Evolutionary conservation across 139 green algal genomes (phyloP).

Genomic region (Asterochloris erici): DNA sequence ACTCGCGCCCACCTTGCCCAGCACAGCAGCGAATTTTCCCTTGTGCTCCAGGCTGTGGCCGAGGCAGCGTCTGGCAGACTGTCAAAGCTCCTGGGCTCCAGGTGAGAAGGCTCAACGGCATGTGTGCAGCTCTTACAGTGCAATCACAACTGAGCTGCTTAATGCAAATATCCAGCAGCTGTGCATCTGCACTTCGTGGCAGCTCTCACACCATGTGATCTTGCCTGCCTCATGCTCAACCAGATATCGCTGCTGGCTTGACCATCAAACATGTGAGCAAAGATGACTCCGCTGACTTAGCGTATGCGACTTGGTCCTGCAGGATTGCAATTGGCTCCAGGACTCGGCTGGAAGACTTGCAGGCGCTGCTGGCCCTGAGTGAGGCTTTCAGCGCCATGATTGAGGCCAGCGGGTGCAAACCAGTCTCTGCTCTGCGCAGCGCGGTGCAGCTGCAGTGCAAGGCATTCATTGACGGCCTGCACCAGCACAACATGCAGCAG

Average conservation of each 20-base stretch:
- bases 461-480: conserved; percentile 58
- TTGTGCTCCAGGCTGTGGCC: conserved; percentile 35
- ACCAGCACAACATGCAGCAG: conserved; percentile 36
- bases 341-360: conserved; percentile 64
- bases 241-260: too few species aligned
- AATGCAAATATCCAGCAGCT: too few species aligned
- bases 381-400: conserved; percentile 42
- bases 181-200: too few species aligned
- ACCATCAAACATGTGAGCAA: too few species aligned
- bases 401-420: conserved; percentile 33
- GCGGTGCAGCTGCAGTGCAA: conserved; percentile 67
- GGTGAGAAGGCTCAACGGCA: neutral
- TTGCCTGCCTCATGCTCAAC: too few species aligned
- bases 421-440: conserved; percentile 33
- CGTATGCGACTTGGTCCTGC: neutral
- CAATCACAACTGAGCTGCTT: too few species aligned
- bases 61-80: conserved; percentile 67
- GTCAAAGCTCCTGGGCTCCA: conserved; percentile 62
- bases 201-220: too few species aligned
- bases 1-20: neutral
- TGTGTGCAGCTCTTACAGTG: neutral
- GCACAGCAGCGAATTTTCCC: too few species aligned
- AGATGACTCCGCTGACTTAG: too few species aligned
- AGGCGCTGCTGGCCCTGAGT: conserved; percentile 52
- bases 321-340: conserved; percentile 26